Base-by-base conservation (phyloP, 2,329 filamentous ascomycete genomes). In the Diaporthe sp. region DNA sequence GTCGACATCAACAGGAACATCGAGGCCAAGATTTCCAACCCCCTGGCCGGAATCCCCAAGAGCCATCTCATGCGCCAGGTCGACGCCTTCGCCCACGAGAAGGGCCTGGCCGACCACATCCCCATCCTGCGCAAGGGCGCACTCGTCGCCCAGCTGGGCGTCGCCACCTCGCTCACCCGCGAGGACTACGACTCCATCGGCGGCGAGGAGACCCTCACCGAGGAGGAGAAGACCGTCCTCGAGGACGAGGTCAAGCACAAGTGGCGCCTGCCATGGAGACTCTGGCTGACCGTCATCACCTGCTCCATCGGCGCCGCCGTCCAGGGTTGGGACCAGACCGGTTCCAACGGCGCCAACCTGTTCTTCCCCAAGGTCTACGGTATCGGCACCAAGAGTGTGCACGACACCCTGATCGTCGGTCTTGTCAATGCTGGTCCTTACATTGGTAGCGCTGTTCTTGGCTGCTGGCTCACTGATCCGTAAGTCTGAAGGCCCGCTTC, bases 241-340 rank as follows among this genome's bases (percentile, higher is more conserved):
- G 86, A 86, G 68, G 86, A 91, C 75, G 93, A 95, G 82, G 86
- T 90, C 51, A 85, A 90, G 31, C 92, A 94, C 87, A 93, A 92
- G 81, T 94, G 93, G 91, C 87, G 89, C 75, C 88, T 93, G 49
- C 91, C 93, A 0, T 86, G 80, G 79, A 88, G 88, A 63, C 86
- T 95, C 13, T 92, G 92, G 84, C 87, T 93, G 77, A 94, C 87
- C 63, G 86, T 88, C 79, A 83, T 86, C 42, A 85, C 90, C 79
- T 89, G 87, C 79, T 88, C 88, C 4, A 83, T 90, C 34, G 88
- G 87, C 4, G 89, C 89, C 3, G 88, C 88, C 7, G 88, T 90
- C 17, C 90, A 90, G 78, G 85, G 82, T 31, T 85, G 83, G 85
- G 84, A 86, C 78, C 82, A 84, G 87, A 88, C 83, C 8, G 86